phyloP scores from a whole-genome alignment of 805 yeast species.

The Kuraishia molischiana region DNA sequence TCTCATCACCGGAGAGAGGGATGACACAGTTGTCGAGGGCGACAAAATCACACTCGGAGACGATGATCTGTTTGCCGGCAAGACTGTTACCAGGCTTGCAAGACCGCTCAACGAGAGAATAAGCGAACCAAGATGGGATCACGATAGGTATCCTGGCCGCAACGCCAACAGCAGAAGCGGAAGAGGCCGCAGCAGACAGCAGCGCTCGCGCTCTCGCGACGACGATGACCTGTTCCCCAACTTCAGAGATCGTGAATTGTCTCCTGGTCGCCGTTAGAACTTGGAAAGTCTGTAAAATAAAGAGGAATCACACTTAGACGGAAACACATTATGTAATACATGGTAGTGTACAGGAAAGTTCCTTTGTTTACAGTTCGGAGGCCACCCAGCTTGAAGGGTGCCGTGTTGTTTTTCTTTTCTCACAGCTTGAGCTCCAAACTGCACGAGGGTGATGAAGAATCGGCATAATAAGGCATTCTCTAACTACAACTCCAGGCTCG shows the following conservation, averaged over 20 bases:
- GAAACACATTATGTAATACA: too few species aligned
- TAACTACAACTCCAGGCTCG: background rate
- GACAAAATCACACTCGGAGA: constrained; percentile 29
- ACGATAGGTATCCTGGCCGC: constrained; percentile 1
- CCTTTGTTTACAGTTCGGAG: too few species aligned
- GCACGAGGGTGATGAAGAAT: too few species aligned
- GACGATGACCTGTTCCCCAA: constrained; percentile 28
- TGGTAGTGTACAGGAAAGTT: too few species aligned
- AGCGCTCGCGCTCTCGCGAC: background rate
- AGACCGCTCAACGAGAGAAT: background rate
- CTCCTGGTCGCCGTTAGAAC: background rate
- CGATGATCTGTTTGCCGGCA: constrained; percentile 26
- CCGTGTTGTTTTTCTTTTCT: too few species aligned
- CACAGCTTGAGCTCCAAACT: too few species aligned
- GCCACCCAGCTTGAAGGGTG: too few species aligned
- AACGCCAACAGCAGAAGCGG: background rate
- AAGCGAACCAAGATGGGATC: constrained; percentile 1
- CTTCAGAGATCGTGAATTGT: constrained; percentile 1
- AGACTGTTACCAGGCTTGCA: background rate
- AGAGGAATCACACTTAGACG: too few species aligned
- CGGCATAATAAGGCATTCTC: background rate
- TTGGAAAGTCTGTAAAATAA: too few species aligned
- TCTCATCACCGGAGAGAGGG: constrained; percentile 22
- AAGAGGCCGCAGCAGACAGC: background rate
- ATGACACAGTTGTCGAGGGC: constrained; percentile 16